Evolutionary conservation across 108 stramenopile species (phyloP), one percentile per base, ranked within the genome.

Genomic region (Nitzschia sp.): DNA sequence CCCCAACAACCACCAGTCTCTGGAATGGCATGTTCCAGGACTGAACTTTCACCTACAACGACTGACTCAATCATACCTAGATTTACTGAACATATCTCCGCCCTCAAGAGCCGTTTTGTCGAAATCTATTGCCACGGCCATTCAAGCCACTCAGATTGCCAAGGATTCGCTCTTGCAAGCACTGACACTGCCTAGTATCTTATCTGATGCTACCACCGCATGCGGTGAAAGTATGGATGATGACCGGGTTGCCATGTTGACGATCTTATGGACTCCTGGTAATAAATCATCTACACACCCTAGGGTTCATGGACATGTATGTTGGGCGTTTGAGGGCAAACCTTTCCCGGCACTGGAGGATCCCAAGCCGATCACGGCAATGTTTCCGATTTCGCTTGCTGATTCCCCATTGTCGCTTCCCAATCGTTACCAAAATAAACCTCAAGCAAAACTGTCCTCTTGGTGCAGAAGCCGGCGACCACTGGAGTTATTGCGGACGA

Each of bases 381-480:
- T 34, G 5, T 5, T 34, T 34, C 29, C 29, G 29, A 34, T 34
- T 34, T 34, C 29, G 29, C 5, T 5, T 34, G 3, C 29, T 34
- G 29, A 34, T 34, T 34, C 29, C 29, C 29, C 29, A 34, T 3
- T 34, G 5, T 34, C 29, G 42, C 19, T 76, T 41, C 76, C 86
- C 0, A 58, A 69, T 48, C 83, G 80, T 41, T 70, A 68, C 39
- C 61, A 79, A n/a, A 44, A 84, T 40, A 51, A 34, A 63, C 80
- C 82, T 6, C 43, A 64, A 51, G 86, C 90, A 38, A 92, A 92
- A 46, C 53, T 90, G 9, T 88, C 87, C 7, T 81, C 85, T 51
- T 92, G 91, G 91, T 92, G 91, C 57, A 46, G 78, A 42, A 19
- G 43, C 19, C 85, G 89, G 10, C 61, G 79, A 29, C 85, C 86